Base-by-base conservation (phyloP, 2,329 filamentous ascomycete species). In the Aureobasidium subglaciale region DNA sequence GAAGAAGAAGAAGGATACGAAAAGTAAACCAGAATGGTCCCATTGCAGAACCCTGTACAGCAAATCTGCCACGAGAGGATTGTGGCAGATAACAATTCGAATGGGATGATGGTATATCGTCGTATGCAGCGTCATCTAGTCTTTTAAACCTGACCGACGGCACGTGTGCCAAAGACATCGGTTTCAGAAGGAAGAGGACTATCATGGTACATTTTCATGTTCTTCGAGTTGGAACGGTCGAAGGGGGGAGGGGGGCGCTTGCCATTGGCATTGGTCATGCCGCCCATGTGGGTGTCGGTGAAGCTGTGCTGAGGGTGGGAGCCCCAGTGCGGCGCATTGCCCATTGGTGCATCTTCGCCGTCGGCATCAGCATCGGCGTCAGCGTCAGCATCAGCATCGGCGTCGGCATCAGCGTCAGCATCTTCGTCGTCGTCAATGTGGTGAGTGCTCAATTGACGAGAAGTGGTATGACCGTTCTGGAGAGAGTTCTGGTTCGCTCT, bases 231-330 rank as follows among this genome's bases (percentile, higher is more conserved):
- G n/a, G 34, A 43, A 11, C 48, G 37, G 30, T 56, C 35, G 29
- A 48, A 46, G 32, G 53, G 24, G 13, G 48, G 40, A 22, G 27
- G 37, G 11, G 56, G 56, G 24, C 58, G 37, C 43, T 61, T 58
- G 24, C 56, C 59, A 29, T 61, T 59, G 8, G 49, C 37, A 48
- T 59, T 59, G 38, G 54, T 37, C 50, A 52, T 27, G n/a, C 41
- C 43, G n/a, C 25, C 22, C 48, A 52, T 57, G 10, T 52, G 46
- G n/a, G 27, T 30, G 10, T 45, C 52, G 32, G 29, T 29, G 22
- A 43, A 54, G 50, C 29, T 50, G 42, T 24, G 56, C 22, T 56
- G 43, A 35, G 40, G 24, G 41, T 42, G 42, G 6, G 41, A 30
- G 22, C 34, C 34, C 48, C 38, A 54, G 48, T 45, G 37, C n/a